Base-by-base conservation (phyloP, 2,329 filamentous ascomycete genomes). In the Xylariaceae sp. region DNA sequence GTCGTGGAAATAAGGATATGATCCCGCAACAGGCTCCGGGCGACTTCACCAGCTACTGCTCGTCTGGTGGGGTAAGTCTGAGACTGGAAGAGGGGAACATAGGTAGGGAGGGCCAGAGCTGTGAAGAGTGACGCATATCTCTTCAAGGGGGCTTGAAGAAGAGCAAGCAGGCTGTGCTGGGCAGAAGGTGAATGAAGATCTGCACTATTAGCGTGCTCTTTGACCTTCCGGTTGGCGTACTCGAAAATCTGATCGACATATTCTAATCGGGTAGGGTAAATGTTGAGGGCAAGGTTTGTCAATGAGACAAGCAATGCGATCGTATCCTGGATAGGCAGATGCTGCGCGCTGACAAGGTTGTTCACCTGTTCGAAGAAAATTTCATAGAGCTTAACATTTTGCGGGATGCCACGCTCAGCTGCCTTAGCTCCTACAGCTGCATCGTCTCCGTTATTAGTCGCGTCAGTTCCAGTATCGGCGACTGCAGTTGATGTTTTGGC, bases 281-380 rank as follows among this genome's bases (percentile, higher is more conserved):
- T 95, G 70, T 95, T 97, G 58, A 99, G 80, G 7, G 95, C 91
- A 54, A 99, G 81, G 64, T 97, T 97, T 40, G 88, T 86, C 41
- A 99, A 78, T 3, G 94, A 99, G n/a, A 95, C 92, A 44, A 97
- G 78, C 42, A 99, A 76, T 7, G 91, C 94, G 64, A 96, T 94
- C 19, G 89, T 95, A 69, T 99, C 95, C 70, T 95, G 91, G 61
- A 99, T 92, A 0, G 91, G 88, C 50, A 99, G 79, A 62, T 90
- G 86, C 67, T 96, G 90, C 50, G 88, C 89, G 72, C 91, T 92
- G 59, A 97, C 91, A 50, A 99, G 77, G 66, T 92, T 91, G 68
- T 95, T 88, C 59, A 97, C 94, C 71, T 97, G 94, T 50, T 91
- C 87, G 67, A 97, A 95, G 78, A 97, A 99, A 56, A 97, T 89